Evolutionary conservation across 2,329 filamentous ascomycete species (phyloP), one percentile per base, ranked within the genome.

Genomic region (Nemania bipapillata): DNA sequence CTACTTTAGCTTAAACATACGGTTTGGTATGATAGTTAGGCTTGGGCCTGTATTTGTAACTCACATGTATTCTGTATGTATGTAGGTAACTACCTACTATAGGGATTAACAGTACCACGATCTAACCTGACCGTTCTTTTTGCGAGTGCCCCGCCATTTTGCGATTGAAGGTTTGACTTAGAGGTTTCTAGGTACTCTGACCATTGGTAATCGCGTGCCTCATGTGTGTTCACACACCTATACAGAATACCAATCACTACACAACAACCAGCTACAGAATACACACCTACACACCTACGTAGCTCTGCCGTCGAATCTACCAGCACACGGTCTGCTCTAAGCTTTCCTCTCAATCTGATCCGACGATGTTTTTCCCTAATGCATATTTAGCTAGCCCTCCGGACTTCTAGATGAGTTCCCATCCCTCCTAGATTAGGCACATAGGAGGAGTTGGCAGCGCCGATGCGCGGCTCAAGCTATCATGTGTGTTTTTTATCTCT

Each of bases 401-500:
- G 50, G 55, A 72, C 70, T 65, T 65, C 73, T 71, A 73, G 69
- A 72, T 73, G 70, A 60, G n/a, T 42, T 37, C 59, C 47, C 50
- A 58, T 55, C 30, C 65, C 35, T 53, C 24, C 50, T 67, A 60
- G 58, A 59, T n/a, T 30, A 37, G 49, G 53, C 58, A 66, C 55
- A 24, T 22, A 55, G 65, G 52, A 62, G 58, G 40, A 66, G 28
- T 65, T 70, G 60, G 73, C 70, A 71, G 72, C 69, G 69, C 71
- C 66, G 63, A 73, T 73, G 74, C 72, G 74, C 73, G 55, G 69
- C 49, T 68, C 40, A 69, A 59, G 66, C 69, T 69, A 73, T 63
- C 73, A 78, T 78, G 77, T 78, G 73, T 69, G 61, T 65, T 59
- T 55, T 53, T 60, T 15, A 5, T 37, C 22, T 17, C 22, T 47